Base-by-base conservation (phyloP, 257 asterid genomes). In the Echium plantagineum region DNA sequence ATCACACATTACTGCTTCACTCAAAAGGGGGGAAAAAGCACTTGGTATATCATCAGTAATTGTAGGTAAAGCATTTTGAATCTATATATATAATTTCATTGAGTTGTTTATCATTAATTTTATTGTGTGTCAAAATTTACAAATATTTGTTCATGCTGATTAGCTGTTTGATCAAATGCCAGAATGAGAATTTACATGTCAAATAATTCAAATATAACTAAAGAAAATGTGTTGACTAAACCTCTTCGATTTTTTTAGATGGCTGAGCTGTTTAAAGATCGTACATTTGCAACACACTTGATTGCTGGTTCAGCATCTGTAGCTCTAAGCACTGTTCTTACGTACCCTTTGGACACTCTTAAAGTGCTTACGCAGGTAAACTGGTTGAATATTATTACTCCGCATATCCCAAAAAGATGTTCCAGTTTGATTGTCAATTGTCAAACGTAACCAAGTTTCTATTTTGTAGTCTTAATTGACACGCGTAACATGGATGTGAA, bases 261-360 rank as follows among this genome's bases (percentile, higher is more conserved):
- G 99, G 95, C 81, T 0, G 90, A 80, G 56, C 65, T 84, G 81
- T 68, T 78, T 76, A 77, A 72, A 69, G 75, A 80, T 63, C 73
- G 76, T 64, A 72, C 73, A 21, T 73, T 82, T 63, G 88, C 91
- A 32, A 75, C 71, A 26, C 97, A 93, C 59, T 89, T 75, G 21
- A 75, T 78, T 19, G 94, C 89, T 21, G 94, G 90, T 6, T 75
- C 84, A 18, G 89, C 81, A 21, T 81, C 99, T 28, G 95, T 76
- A 55, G 72, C 78, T 22, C 61, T 89, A 19, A 86, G 80, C 63
- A 77, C 91, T 15, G 78, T 78, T 70, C 64, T 80, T 26, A 83
- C 85, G 2, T 86, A 78, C 66, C 98, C 98, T 17, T 85, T 89
- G 32, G 97, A 93, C 73, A 86, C 95, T 63, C 79, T 93, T 65